Conservation (phyloP, 2,329 filamentous ascomycete genomes). For the Colletotrichum coccodes region DNA sequence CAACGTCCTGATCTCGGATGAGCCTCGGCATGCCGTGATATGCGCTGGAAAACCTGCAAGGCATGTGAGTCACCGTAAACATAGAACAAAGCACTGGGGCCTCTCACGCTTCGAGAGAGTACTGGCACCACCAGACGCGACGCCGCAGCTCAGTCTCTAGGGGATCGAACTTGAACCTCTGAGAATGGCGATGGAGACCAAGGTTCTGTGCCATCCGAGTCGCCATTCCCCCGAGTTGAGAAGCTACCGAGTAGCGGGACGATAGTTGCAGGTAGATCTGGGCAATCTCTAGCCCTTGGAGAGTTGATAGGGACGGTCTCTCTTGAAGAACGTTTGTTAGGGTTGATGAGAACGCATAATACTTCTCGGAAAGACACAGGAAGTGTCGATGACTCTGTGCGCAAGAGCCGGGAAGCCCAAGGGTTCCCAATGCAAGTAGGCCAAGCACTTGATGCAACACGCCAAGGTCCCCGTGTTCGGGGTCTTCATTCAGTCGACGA, state of each 20-base stretch:
- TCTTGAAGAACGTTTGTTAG: conserved; percentile 33
- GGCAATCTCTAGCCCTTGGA: conserved; percentile 37
- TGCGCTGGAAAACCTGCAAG: conserved; percentile 36
- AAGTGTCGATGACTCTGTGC: conserved; percentile 34
- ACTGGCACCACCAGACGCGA: conserved; percentile 40
- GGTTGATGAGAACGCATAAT: conserved; percentile 32
- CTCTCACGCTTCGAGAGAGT: conserved; percentile 38
- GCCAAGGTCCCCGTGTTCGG: conserved; percentile 2
- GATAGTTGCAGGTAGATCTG: conserved; percentile 39
- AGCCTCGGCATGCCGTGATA: conserved; percentile 40
- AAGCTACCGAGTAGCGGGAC: conserved; percentile 35
- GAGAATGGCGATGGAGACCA: conserved; percentile 38
- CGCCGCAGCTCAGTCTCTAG: conserved; percentile 39
- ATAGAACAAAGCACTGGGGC: too few relatives aligned
- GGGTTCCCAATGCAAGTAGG: conserved; percentile 35
- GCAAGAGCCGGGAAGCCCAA: conserved; percentile 31
- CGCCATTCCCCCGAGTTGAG: conserved; percentile 37
- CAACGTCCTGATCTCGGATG: conserved; percentile 40
- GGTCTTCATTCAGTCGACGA: background rate
- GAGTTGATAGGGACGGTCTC: conserved; percentile 33
- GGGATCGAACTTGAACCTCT: conserved; percentile 40
- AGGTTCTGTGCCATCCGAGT: conserved; percentile 38
- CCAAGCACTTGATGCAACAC: conserved; percentile 34
- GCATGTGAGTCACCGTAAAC: background rate
- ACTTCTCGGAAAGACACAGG: conserved; percentile 36